Evolutionary conservation across 768 basidiomycete genomes (phyloP).

Genomic region (Termitomyces heimii): DNA sequence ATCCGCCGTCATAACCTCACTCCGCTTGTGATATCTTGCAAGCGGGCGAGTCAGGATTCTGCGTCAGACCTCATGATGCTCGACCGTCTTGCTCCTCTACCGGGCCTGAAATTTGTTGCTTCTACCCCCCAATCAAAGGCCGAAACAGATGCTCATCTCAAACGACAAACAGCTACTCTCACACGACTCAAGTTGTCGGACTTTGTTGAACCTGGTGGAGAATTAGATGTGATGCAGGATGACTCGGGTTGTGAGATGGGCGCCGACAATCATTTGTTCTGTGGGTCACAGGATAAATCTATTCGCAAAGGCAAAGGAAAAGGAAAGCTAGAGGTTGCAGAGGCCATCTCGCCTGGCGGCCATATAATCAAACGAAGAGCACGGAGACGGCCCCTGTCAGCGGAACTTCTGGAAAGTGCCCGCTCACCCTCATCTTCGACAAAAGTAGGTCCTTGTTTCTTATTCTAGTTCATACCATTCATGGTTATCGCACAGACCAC

Average conservation of each 20-base stretch:
- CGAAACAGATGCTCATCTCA: constrained; percentile 45
- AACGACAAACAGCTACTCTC: constrained; percentile 58
- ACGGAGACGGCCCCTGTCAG: constrained; percentile 64
- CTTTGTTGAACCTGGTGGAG: constrained; percentile 38
- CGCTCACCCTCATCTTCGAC: constrained; percentile 37
- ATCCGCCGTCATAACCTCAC: constrained; percentile 43
- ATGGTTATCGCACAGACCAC: constrained; percentile 1
- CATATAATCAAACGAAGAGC: constrained; percentile 74
- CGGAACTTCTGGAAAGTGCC: constrained; percentile 52
- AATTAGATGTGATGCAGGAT: constrained; percentile 31
- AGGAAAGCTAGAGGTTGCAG: constrained; percentile 51
- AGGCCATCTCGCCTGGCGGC: constrained; percentile 70
- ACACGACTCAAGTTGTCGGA: constrained; percentile 58
- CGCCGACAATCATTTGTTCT: constrained; percentile 33
- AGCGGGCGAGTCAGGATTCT: constrained; percentile 21
- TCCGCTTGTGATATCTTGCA: constrained; percentile 41
- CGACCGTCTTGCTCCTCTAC: constrained; percentile 49
- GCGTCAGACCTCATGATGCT: constrained; percentile 34
- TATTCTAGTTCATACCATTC: not conserved
- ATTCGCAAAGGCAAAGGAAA: constrained; percentile 35
- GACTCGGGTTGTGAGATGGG: constrained; percentile 51
- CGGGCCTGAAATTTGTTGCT: constrained; percentile 41
- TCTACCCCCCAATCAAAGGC: constrained; percentile 48
- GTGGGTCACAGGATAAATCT: constrained; percentile 20
- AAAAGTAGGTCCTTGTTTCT: constrained; percentile 25